phyloP scores from a whole-genome alignment of 805 yeast species.

The Zygoascus ofunaensis region DNA sequence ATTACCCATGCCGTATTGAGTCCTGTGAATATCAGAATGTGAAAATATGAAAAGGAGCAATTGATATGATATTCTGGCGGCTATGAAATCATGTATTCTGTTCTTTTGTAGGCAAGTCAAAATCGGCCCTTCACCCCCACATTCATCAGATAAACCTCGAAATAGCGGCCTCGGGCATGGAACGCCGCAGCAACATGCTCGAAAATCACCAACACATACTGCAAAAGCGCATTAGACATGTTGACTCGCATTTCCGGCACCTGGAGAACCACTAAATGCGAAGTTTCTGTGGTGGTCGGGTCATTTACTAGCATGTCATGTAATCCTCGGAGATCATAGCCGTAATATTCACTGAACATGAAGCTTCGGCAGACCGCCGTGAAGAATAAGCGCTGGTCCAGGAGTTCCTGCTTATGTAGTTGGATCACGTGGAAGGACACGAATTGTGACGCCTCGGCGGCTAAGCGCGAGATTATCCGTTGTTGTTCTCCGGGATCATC shows the following conservation, averaged over 20 bases:
- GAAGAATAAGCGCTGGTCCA: not conserved
- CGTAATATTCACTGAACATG: slow-evolving; percentile 13
- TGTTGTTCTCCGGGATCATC: no score
- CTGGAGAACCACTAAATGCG: not conserved
- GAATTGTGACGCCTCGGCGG: no score
- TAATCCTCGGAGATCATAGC: slow-evolving; percentile 8
- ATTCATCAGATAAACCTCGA: not conserved
- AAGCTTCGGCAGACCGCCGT: not conserved
- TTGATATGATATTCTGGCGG: no score
- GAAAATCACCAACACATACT: slow-evolving; percentile 1
- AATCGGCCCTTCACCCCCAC: not conserved
- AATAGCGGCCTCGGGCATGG: not conserved
- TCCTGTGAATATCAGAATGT: no score
- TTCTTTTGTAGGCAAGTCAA: no score
- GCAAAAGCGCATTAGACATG: not conserved
- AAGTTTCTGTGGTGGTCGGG: not conserved
- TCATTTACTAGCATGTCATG: slow-evolving; percentile 10
- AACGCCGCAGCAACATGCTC: slow-evolving; percentile 2
- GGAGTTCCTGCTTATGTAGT: not conserved
- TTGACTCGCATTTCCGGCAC: slow-evolving; percentile 2
- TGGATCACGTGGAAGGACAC: not conserved
- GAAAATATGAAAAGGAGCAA: no score
- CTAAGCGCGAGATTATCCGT: no score
- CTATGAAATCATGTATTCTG: no score
- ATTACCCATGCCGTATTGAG: no score